These are phyloP conservation scores for Clavispora asparagi DNA, from an alignment of 805 yeast genomes.

Conservation along the genomic window DNA sequence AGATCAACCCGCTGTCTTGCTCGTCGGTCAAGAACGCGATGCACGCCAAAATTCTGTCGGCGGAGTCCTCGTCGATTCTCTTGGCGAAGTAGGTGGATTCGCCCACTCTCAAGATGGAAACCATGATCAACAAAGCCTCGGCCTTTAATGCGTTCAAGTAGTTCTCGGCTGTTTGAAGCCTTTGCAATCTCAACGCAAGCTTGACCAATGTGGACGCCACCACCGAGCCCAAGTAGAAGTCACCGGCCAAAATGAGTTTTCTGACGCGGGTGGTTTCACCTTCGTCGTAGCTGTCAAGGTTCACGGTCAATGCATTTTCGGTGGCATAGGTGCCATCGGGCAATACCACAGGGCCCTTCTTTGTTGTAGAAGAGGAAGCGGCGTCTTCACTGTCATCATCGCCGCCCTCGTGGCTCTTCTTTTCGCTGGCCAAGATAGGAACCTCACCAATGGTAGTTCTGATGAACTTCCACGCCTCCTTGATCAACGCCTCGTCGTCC, in stretches of 20 bases:
- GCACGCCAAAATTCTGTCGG: slow-evolving; percentile 90
- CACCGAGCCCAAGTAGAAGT: slow-evolving; percentile 85
- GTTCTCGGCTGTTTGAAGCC: slow-evolving; percentile 48
- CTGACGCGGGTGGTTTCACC: slow-evolving; percentile 71
- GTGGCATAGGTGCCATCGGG: slow-evolving; percentile 99
- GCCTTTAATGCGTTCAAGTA: slow-evolving; percentile 82
- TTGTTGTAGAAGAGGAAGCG: slow-evolving; percentile 14
- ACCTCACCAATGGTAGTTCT: slow-evolving; percentile 83
- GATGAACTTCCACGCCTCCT: slow-evolving; percentile 81
- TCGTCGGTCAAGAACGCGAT: slow-evolving; percentile 73
- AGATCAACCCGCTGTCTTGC: slow-evolving; percentile 45
- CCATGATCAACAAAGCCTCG: slow-evolving; percentile 89
- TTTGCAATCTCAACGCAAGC: slow-evolving; percentile 70
- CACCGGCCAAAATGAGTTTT: slow-evolving; percentile 76
- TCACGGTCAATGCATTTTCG: slow-evolving; percentile 71
- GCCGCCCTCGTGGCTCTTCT: slow-evolving; percentile 29
- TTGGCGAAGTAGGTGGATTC: slow-evolving; percentile 64
- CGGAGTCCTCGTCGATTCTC: slow-evolving; percentile 91
- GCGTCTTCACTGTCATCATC: slow-evolving; percentile 26
- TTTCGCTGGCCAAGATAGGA: slow-evolving; percentile 78
- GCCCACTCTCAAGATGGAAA: slow-evolving; percentile 85
- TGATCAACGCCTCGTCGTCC: slow-evolving; percentile 62
- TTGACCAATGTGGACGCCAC: slow-evolving; percentile 85
- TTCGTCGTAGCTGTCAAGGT: slow-evolving; percentile 23
- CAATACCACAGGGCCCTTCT: slow-evolving; percentile 70